Base-by-base conservation (phyloP, 2,329 filamentous ascomycete species). In the Ustulina deusta region DNA sequence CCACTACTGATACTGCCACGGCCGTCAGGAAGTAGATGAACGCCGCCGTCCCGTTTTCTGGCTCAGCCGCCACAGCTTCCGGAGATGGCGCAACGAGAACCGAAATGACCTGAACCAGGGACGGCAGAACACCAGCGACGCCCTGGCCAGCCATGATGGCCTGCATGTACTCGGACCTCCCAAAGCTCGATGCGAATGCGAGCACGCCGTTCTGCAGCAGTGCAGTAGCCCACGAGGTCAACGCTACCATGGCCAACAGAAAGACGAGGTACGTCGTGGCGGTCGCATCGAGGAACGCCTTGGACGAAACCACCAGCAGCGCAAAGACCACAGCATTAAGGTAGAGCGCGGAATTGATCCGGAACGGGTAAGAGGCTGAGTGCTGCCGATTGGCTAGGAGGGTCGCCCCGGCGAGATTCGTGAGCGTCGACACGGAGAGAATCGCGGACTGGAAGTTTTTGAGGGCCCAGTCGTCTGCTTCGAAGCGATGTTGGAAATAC, bases 71-170 rank as follows among this genome's bases (percentile, higher is more conserved):
- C 29, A 81, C 76, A 65, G 83, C 79, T 55, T 81, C 76, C 0
- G 73, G 54, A 1, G 75, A 70, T 20, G 77, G 76, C 49, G 93
- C 84, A 38, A 89, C 86, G 11, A 97, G 84, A 13, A 97, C 94
- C 1, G 93, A 92, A 51, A 92, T 79, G 72, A 98, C 95, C 79
- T 98, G 94, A 1, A 93, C 93, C 55, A 76, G 85, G 55, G 93
- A 91, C 0, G 96, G 96, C 3, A 98, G 83, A 10, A 99, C 94
- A 34, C 96, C 96, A 0, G 96, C 94, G 3, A 99, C 85, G 36
- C 91, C 95, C 80, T 99, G 96, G 1, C 96, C 96, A 2, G 91
- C 90, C 94, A 99, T 98, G 79, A 98, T 94, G 27, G 91, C 95
- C 80, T 98, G 95, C 63, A 93, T 97, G 79, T 98, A 99, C 79